phyloP scores from a whole-genome alignment of 768 basidiomycete species.

The Dacryopinax spathularia region DNA sequence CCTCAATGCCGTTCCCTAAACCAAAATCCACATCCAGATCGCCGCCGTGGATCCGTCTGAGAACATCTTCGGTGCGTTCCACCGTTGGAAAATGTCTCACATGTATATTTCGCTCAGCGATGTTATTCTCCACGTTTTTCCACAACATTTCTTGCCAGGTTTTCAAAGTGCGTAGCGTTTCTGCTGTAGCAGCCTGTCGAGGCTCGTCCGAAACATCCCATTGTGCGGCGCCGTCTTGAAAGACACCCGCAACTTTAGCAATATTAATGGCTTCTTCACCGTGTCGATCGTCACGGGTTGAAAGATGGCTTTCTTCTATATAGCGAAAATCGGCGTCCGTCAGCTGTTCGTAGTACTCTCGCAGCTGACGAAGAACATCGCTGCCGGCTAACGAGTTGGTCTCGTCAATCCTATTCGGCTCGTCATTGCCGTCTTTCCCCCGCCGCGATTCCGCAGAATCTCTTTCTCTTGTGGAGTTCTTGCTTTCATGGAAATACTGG shows the following conservation, averaged over 20 bases:
- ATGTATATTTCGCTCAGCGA: background rate
- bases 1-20: slow-evolving; percentile 1
- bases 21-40: background rate
- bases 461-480: slow-evolving; percentile 9
- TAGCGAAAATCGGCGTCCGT: background rate
- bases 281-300: background rate
- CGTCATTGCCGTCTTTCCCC: background rate
- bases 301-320: background rate
- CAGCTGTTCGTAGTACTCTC: background rate
- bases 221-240: background rate
- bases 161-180: background rate
- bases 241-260: background rate
- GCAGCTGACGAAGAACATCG: too few relatives aligned
- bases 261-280: background rate
- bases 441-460: background rate
- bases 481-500: slow-evolving; percentile 26
- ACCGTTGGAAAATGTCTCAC: background rate
- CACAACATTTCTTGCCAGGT: background rate
- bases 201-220: background rate
- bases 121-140: background rate
- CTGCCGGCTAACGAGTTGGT: too few relatives aligned
- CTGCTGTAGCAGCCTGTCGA: background rate
- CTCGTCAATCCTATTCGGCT: background rate
- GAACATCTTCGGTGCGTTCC: background rate
- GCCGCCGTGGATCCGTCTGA: background rate